Conservation (phyloP, 2,329 filamentous ascomycete species). For the Chlorencoelia australis region DNA sequence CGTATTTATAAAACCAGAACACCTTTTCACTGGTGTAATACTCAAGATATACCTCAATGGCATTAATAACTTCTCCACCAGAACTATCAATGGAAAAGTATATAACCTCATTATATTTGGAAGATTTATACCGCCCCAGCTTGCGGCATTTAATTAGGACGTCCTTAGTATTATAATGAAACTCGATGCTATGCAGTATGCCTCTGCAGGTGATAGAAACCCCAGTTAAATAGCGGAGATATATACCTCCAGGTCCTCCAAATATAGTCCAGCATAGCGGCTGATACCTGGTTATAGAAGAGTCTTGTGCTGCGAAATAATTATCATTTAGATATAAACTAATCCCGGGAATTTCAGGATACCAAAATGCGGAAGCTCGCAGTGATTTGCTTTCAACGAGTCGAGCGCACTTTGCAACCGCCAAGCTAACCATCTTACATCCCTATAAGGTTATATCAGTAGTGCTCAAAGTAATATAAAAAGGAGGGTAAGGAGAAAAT, state of each 20-base stretch:
- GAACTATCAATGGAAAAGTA: constrained; percentile 3
- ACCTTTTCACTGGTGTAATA: constrained; percentile 1
- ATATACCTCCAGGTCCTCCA: constrained; percentile 2
- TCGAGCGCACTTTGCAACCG: background rate
- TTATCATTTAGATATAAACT: constrained; percentile 1
- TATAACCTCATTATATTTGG: constrained; percentile 1
- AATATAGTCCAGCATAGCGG: constrained; percentile 3
- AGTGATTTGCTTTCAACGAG: background rate
- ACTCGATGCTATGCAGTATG: background rate
- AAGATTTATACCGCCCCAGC: constrained; percentile 4
- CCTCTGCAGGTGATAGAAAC: constrained; percentile 2
- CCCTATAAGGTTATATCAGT: constrained; percentile 1
- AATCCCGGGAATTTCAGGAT: constrained; percentile 1
- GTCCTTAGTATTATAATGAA: constrained; percentile 3
- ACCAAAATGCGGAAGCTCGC: constrained; percentile 4
- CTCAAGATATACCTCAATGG: constrained; percentile 1
- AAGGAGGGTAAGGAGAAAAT: no score
- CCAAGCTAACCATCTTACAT: constrained; percentile 5
- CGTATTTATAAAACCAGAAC: constrained; percentile 3
- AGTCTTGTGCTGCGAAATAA: background rate
- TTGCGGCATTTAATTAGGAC: constrained; percentile 1
- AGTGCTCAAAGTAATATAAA: no score
- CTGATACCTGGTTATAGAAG: background rate
- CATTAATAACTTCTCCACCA: constrained; percentile 4
- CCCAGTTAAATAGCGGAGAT: constrained; percentile 3